Evolutionary conservation across 352 stramenopile species (phyloP).

Genomic region (Pythium periplocum): DNA sequence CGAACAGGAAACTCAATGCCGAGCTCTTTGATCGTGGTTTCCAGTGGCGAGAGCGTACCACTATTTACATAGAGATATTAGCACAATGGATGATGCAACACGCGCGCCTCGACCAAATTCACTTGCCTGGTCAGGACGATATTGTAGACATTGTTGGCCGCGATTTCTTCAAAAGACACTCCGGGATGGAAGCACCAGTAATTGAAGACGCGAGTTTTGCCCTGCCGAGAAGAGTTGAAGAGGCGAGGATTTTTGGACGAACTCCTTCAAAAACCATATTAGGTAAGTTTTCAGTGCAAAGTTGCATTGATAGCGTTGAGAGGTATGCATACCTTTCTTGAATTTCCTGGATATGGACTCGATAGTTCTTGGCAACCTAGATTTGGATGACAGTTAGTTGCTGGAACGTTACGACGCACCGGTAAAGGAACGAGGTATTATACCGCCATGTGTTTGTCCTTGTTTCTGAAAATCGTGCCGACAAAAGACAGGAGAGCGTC

Average conservation of each 20-base stretch:
- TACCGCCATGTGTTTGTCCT: constrained; percentile 72
- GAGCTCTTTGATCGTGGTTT: constrained; percentile 95
- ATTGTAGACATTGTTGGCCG: constrained; percentile 87
- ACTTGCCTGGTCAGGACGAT: constrained; percentile 79
- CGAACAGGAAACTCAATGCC: constrained; percentile 94
- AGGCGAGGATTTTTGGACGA: constrained; percentile 30
- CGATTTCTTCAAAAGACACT: constrained; percentile 95
- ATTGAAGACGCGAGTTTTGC: constrained; percentile 87
- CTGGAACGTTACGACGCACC: background rate
- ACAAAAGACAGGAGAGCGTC: constrained; percentile 80
- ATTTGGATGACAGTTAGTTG: constrained; percentile 2
- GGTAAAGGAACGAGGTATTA: background rate
- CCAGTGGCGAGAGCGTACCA: constrained; percentile 96
- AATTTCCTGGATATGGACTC: constrained; percentile 88
- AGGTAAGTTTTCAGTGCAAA: constrained; percentile 14
- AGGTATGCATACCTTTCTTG: constrained; percentile 54
- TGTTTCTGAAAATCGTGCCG: constrained; percentile 81
- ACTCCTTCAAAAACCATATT: constrained; percentile 15
- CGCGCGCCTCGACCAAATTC: background rate
- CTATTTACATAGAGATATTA: constrained; percentile 31
- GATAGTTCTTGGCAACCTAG: constrained; percentile 72
- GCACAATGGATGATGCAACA: background rate
- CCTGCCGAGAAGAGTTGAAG: constrained; percentile 47
- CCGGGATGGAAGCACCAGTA: constrained; percentile 99
- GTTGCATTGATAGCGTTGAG: constrained; percentile 13